Evolutionary conservation across 495 filamentous ascomycete genomes (phyloP).

Genomic region (Penicillium coffeae): DNA sequence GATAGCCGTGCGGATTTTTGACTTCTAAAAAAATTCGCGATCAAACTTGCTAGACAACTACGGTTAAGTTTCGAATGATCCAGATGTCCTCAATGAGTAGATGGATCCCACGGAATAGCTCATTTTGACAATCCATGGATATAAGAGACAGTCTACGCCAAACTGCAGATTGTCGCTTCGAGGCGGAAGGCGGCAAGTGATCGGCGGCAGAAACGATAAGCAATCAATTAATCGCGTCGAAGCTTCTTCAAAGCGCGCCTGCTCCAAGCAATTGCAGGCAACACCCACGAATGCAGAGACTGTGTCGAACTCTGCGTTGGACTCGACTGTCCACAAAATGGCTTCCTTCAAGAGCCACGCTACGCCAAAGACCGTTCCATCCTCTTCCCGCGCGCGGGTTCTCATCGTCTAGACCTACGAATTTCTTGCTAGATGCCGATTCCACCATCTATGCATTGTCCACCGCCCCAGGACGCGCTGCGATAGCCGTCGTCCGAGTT

Average conservation of each 20-base stretch:
- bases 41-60: too few relatives aligned
- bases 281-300: neutral
- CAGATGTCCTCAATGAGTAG: too few relatives aligned
- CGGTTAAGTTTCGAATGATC: too few relatives aligned
- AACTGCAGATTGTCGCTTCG: too few relatives aligned
- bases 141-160: too few relatives aligned
- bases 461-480: slow-evolving; percentile 78
- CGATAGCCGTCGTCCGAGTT: slow-evolving; percentile 86
- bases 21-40: too few relatives aligned
- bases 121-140: too few relatives aligned
- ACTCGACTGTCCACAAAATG: neutral
- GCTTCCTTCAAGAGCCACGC: neutral
- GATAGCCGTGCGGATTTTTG: too few relatives aligned
- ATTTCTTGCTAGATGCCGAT: slow-evolving; percentile 30
- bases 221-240: too few relatives aligned
- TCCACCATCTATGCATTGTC: slow-evolving; percentile 90
- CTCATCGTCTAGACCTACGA: slow-evolving; percentile 12
- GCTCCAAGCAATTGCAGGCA: neutral
- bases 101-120: too few relatives aligned
- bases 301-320: neutral
- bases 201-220: neutral
- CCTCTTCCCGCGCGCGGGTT: slow-evolving; percentile 23
- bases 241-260: neutral
- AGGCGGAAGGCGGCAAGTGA: neutral
- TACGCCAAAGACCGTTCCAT: neutral